Base-by-base conservation (phyloP, 2,329 filamentous ascomycete genomes). In the Reticulascus tulasneorum region DNA sequence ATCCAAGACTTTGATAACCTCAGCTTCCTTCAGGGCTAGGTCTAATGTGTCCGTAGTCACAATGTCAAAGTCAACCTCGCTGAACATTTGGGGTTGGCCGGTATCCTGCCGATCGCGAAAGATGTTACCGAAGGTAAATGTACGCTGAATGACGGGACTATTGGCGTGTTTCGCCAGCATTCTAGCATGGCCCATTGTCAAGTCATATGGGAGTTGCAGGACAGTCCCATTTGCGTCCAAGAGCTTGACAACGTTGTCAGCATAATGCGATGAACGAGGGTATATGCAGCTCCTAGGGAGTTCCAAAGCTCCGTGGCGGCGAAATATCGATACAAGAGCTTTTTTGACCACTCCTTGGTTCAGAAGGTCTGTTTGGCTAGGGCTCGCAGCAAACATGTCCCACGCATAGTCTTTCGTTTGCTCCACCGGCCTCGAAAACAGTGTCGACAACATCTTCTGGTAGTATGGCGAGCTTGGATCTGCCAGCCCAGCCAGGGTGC, bases 31-130 rank as follows among this genome's bases (percentile, higher is more conserved):
- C 37, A 96, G 61, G 2, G 89, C 84, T 29, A 94, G 68, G 52
- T 97, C 89, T 6, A 89, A 63, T 1, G 84, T 83, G 48, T 90
- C 82, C 28, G 79, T 76, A 1, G 89, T 91, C n/a, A 95, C 76
- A 41, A 98, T 89, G 60, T 98, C 93, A 57, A 97, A 98, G 57
- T 97, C 90, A 3, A 94, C 90, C 55, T 97, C 93, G 9, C 86
- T 84, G 55, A 87, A 84, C 52, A 83, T 84, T 38, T 76, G 75
- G 7, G 93, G 93, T 48, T 94, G 86, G 3, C 87, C 86, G 7
- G 87, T 89, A 37, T 81, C 82, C 31, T 80, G 71, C 29, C 77
- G 81, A 46, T 94, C 86, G 25, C 93, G 79, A 55, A 88, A 97
- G 2, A 97, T 89, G 22, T 75, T 83, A 7, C 89, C 90, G 56